Conservation (phyloP, 1,284 basidiomycete species). For the Boletus mariae region DNA sequence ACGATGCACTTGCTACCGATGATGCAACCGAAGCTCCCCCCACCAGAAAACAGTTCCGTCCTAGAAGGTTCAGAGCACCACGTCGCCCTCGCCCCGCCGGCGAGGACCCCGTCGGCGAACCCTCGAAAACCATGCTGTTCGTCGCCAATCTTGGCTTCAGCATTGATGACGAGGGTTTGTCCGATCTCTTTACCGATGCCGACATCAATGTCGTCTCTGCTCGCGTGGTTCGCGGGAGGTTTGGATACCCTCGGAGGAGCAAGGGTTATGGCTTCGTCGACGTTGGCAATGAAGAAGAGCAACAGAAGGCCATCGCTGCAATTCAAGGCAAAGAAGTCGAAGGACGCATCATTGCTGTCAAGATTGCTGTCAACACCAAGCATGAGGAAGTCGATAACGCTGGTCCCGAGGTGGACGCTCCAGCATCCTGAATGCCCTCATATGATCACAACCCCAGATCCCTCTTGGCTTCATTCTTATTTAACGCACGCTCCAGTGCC, state of each 20-base stretch:
- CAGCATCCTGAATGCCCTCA: slow-evolving; percentile 18
- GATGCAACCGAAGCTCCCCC: slow-evolving; percentile 31
- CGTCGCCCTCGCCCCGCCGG: slow-evolving; percentile 63
- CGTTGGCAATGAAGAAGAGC: slow-evolving; percentile 78
- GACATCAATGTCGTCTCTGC: slow-evolving; percentile 79
- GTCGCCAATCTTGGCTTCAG: slow-evolving; percentile 94
- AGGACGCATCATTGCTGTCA: slow-evolving; percentile 80
- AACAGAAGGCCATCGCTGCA: slow-evolving; percentile 79
- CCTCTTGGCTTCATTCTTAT: slow-evolving; percentile 31
- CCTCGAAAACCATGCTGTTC: slow-evolving; percentile 83
- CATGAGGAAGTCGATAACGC: slow-evolving; percentile 39
- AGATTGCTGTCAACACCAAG: slow-evolving; percentile 75
- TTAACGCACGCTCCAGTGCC: slow-evolving; percentile 25
- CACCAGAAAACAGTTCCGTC: slow-evolving; percentile 50
- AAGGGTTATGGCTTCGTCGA: slow-evolving; percentile 96
- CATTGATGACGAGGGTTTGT: slow-evolving; percentile 77
- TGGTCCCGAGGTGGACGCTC: slow-evolving; percentile 13
- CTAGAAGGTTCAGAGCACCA: slow-evolving; percentile 58
- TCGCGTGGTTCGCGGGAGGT: slow-evolving; percentile 81
- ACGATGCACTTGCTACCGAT: slow-evolving; percentile 37
- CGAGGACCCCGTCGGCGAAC: slow-evolving; percentile 76
- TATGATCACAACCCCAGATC: slow-evolving; percentile 16
- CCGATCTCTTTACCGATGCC: slow-evolving; percentile 77
- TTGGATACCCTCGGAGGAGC: slow-evolving; percentile 75
- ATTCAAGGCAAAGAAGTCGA: slow-evolving; percentile 81